Evolutionary conservation across 176 grass and related monocot genomes (phyloP).

Genomic region (Musa itinerans): DNA sequence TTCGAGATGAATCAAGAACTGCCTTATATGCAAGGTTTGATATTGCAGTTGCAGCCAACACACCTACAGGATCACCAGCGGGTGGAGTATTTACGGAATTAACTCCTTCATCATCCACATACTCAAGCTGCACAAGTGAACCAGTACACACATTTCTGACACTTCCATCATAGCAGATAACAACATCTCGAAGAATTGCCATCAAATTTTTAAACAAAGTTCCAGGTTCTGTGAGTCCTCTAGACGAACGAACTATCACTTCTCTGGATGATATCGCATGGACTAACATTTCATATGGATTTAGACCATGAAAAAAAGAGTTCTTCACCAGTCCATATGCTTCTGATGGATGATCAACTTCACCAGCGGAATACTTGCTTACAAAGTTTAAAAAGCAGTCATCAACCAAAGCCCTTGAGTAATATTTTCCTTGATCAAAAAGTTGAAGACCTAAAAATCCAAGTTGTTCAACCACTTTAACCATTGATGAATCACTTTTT

Average conservation of each 20-base stretch:
- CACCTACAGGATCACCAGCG: constrained; percentile 95
- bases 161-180: constrained; percentile 84
- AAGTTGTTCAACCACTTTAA: constrained; percentile 76
- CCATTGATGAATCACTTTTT: constrained; percentile 51
- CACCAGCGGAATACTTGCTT: constrained; percentile 39
- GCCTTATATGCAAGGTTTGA: constrained; percentile 80
- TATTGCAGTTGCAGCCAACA: constrained; percentile 89
- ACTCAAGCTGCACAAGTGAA: constrained; percentile 70
- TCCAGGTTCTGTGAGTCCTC: constrained; percentile 86
- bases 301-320: constrained; percentile 72
- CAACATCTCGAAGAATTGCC: constrained; percentile 76
- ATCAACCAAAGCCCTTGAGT: constrained; percentile 66
- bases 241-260: constrained; percentile 81
- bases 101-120: constrained; percentile 32
- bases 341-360: constrained; percentile 46
- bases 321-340: constrained; percentile 66
- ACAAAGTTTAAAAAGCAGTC: constrained; percentile 70
- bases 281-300: constrained; percentile 80
- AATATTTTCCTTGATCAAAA: constrained; percentile 63
- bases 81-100: constrained; percentile 31
- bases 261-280: constrained; percentile 84
- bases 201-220: constrained; percentile 88
- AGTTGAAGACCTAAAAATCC: constrained; percentile 84
- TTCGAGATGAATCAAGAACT: constrained; percentile 83
- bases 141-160: constrained; percentile 88